Evolutionary conservation across 2,329 filamentous ascomycete genomes (phyloP), one percentile per base, ranked within the genome.

Genomic region (Rhytidhysteron rufulum): DNA sequence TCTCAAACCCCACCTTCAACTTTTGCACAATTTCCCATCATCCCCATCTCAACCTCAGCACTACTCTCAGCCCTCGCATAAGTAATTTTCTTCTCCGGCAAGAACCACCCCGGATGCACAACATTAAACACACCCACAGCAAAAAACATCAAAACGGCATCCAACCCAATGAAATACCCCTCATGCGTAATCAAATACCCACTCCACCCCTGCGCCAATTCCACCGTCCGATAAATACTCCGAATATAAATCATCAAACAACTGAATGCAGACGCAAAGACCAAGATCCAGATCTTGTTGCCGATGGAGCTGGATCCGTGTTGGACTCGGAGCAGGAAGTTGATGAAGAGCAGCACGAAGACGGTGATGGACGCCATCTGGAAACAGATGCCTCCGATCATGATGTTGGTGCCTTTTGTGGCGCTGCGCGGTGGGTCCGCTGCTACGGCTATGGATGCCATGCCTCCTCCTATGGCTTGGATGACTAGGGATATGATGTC

Each of bases 371-470:
- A 73, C 41, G 69, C 66, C 30, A 82, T 73, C 50, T 83, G 79
- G 40, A 82, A 70, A n/a, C 73, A 65, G 16, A 83, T 73, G 11
- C 79, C 79, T 2, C 71, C 72, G 32, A 77, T 67, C 55, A 74
- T 71, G 40, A 74, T 62, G 49, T 75, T 51, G 30, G 74, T 72
- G 22, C 72, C 74, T 9, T 60, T 60, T n/a, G 68, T 53, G 45
- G 73, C 77, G 36, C 67, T 49, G 7, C 22, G 18, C 5, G 42
- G 40, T 4, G 40, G 42, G 9, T 6, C 37, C 4, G 22, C 19
- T 6, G 25, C 5, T 6, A 33, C 16, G 24, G 44, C 41, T 4
- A 17, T 31, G 13, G 37, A 69, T 13, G 72, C 73, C 19, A 79
- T 52, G 18, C 72, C 77, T 20, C 78, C 78, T 19, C 78, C 78